Percentiles rank a stretch among this genome's conserved stretches.
phyloP scores from a whole-genome alignment of 2,329 filamentous ascomycete genomes.

The Xylariaceae sp. region DNA sequence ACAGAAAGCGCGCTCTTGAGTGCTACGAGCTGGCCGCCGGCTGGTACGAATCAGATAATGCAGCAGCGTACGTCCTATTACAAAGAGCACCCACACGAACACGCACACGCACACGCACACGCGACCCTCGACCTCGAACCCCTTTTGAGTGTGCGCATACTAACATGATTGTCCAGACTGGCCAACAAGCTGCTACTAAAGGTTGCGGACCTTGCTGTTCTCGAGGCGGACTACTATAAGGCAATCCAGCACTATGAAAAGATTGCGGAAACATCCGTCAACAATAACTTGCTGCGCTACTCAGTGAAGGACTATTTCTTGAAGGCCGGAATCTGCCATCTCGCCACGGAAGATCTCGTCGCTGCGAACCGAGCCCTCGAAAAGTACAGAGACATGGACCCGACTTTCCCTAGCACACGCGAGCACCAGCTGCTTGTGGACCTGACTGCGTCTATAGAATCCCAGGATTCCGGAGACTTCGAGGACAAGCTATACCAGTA shows the following conservation, averaged over 20 bases:
- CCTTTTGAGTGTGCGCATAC: background rate
- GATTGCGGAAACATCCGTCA: conserved; percentile 70
- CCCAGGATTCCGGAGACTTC: conserved; percentile 75
- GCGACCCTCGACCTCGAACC: background rate
- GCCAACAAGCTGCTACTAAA: conserved; percentile 94
- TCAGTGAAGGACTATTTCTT: conserved; percentile 94
- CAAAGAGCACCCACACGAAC: background rate
- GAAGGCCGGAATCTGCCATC: conserved; percentile 87
- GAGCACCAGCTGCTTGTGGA: conserved; percentile 79
- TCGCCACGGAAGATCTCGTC: conserved; percentile 69
- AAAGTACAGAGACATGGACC: conserved; percentile 74
- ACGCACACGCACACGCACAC: background rate
- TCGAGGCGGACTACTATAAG: conserved; percentile 79
- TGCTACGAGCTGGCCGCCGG: conserved; percentile 79
- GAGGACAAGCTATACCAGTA: conserved; percentile 82
- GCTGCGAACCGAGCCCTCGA: conserved; percentile 74
- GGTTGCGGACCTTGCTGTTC: conserved; percentile 78
- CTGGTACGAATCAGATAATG: conserved; percentile 87
- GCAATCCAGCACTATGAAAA: conserved; percentile 78
- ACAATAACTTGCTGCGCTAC: conserved; percentile 90
- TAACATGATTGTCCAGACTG: conserved; percentile 34
- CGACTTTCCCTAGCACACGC: conserved; percentile 67
- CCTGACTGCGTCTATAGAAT: conserved; percentile 67
- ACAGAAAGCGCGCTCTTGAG: conserved; percentile 71
- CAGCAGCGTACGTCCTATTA: conserved; percentile 60